Conservation (phyloP, 2,329 filamentous ascomycete genomes). For the Pseudogymnoascus sp. region DNA sequence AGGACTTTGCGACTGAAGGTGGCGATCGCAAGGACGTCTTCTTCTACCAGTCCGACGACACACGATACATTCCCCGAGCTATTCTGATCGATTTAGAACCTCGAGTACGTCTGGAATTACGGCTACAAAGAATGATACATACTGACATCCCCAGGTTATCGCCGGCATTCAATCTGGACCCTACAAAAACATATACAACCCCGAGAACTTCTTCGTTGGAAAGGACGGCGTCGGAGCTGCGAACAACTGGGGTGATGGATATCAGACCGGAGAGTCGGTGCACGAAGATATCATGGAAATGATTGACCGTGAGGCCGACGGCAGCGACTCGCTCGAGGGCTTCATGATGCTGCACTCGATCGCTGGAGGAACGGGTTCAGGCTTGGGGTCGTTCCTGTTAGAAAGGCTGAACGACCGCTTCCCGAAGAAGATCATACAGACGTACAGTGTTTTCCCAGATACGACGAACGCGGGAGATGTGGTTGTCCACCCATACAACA, state of each 20-base stretch:
- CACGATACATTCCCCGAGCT: conserved; percentile 91
- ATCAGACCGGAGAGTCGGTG: conserved; percentile 82
- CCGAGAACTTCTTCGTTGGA: conserved; percentile 96
- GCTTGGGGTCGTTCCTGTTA: conserved; percentile 88
- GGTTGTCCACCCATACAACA: conserved; percentile 98
- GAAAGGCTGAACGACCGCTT: conserved; percentile 96
- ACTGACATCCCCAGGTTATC: conserved; percentile 52
- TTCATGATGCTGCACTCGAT: conserved; percentile 99
- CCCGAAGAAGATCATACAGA: conserved; percentile 98
- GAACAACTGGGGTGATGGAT: conserved; percentile 98
- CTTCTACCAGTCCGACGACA: conserved; percentile 99
- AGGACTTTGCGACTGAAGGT: conserved; percentile 95
- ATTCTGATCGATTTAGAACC: conserved; percentile 95
- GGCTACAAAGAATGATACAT: too few relatives aligned
- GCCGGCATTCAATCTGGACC: conserved; percentile 86
- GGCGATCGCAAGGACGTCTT: conserved; percentile 98
- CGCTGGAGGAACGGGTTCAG: conserved; percentile 90
- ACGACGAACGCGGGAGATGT: conserved; percentile 81
- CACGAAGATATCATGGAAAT: conserved; percentile 98
- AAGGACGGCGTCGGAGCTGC: conserved; percentile 90
- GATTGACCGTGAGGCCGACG: conserved; percentile 97
- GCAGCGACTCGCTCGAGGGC: conserved; percentile 93
- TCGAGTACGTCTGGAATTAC: conserved; percentile 46
- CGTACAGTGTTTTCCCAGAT: conserved; percentile 96
- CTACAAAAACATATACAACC: conserved; percentile 99